Base-by-base conservation (phyloP, 345 rosid genomes). In the Orychophragmus violaceus region DNA sequence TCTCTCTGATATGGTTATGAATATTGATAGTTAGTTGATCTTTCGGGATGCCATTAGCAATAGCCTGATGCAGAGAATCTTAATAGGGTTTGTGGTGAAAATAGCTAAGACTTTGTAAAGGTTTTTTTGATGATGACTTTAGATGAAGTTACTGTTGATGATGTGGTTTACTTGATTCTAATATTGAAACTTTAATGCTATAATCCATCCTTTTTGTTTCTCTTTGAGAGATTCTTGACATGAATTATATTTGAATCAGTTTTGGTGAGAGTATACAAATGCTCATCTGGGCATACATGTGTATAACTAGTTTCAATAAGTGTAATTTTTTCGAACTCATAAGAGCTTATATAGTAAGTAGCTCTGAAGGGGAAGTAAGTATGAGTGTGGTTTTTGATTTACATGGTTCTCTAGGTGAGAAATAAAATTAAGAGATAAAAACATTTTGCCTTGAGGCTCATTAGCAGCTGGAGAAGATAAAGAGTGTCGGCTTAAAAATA, bases 91-190 rank as follows among this genome's bases (percentile, higher is more conserved):
- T 42, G 36, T 19, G 42, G 51, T 41, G 62, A 45, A 7, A 60
- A n/a, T 29, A 41, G 74, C 62, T 36, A 46, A 53, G 48, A 70
- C 29, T 3, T 53, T 68, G 75, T 53, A 62, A 70, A 42, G 29
- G 28, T 23, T 54, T 60, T 17, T 39, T 44, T n/a, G 51, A 30
- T 27, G 10, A 19, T 22, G 46, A 57, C 28, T 10, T 23, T 32
- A 57, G 49, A 16, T 19, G 56, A 32, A 68, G 6, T 46, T 23
- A 12, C 27, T 48, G 28, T 45, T 22, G 48, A 42, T 42, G 71
- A 55, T 36, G 24, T 52, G 27, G 29, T 52, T 53, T 8, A 62
- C 19, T 5, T 32, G 23, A 21, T n/a, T 13, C 3, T 3, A 30
- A 17, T 45, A 5, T 14, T 9, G 19, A 12, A 19, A 46, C n/a